These are phyloP conservation scores for Trichoderma lentiforme DNA, from an alignment of 2,329 filamentous ascomycete species.

Conservation along the genomic window DNA sequence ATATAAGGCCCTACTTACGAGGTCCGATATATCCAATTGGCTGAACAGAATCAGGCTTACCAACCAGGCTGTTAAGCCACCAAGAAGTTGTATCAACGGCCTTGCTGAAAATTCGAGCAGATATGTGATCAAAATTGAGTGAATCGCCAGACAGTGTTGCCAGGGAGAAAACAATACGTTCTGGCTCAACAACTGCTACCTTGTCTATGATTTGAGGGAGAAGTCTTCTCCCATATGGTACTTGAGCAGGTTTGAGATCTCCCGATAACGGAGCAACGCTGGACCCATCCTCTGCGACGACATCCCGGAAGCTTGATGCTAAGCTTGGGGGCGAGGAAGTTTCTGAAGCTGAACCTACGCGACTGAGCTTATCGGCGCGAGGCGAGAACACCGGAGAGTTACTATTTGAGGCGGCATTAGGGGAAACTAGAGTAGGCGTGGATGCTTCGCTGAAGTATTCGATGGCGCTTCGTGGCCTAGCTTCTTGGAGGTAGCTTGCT, in stretches of 20 bases:
- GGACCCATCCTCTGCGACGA: neutral
- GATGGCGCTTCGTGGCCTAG: neutral
- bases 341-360: neutral
- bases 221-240: neutral
- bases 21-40: neutral
- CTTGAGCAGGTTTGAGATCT: neutral
- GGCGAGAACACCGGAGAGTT: neutral
- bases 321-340: neutral
- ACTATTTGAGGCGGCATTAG: constrained; percentile 17
- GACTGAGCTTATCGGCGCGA: no score
- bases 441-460: constrained; percentile 1
- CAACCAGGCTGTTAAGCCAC: neutral
- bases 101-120: neutral
- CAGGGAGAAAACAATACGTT: neutral
- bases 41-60: neutral
- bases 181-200: neutral
- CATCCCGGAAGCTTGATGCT: neutral
- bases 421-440: neutral
- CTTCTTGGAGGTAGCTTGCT: neutral
- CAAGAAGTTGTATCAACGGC: neutral
- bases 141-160: neutral
- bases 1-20: neutral
- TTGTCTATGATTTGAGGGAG: neutral
- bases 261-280: neutral
- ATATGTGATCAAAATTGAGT: neutral